These are phyloP conservation scores for Rhodotorula diobovata DNA, from an alignment of 768 basidiomycete genomes.

Conservation along the genomic window DNA sequence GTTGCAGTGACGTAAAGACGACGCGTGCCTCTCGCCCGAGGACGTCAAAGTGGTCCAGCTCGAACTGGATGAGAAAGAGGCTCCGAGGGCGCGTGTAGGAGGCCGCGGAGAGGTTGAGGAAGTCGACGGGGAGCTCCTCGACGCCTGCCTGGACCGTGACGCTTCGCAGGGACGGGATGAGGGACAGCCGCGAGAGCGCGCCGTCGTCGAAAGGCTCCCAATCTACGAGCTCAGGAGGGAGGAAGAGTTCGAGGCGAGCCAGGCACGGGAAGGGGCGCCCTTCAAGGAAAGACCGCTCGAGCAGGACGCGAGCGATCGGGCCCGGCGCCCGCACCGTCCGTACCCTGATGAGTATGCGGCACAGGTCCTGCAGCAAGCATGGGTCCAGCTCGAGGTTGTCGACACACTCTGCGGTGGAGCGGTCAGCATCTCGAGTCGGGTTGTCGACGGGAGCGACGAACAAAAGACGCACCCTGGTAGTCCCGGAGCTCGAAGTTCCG, in stretches of 20 bases:
- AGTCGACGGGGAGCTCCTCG: background rate
- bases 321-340: background rate
- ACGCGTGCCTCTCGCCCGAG: background rate
- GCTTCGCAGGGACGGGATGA: background rate
- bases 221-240: rapidly evolving
- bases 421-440: too few relatives aligned
- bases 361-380: background rate
- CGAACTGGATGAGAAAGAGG: background rate
- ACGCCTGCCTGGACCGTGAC: background rate
- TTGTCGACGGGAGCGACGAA: too few relatives aligned
- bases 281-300: background rate
- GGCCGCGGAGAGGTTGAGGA: background rate
- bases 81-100: background rate
- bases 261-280: background rate
- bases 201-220: too few relatives aligned
- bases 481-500: background rate
- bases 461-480: background rate
- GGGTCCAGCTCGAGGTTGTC: background rate
- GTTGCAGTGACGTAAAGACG: background rate
- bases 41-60: background rate
- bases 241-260: background rate
- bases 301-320: background rate
- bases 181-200: too few relatives aligned
- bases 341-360: background rate
- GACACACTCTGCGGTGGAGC: too few relatives aligned